A percentile compares a stretch with the other conserved stretches of the same genome.
Evolutionary conservation across 352 stramenopile species (phyloP).

Genomic region (Pythium phragmiticola): DNA sequence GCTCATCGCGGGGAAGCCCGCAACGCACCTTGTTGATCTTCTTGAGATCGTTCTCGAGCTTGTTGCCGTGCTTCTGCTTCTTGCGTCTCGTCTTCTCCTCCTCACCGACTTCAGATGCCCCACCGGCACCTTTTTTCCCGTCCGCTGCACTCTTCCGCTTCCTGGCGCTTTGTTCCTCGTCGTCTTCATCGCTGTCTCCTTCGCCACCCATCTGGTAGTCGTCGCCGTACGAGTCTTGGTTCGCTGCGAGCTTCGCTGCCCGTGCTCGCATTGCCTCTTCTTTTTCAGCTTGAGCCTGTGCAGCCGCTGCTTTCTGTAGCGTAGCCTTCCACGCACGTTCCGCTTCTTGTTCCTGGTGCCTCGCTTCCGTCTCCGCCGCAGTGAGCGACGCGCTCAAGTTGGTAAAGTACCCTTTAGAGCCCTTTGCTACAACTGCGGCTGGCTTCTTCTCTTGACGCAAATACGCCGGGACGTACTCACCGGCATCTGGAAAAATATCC

Average conservation of each 20-base stretch:
- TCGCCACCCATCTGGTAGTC: constrained; percentile 53
- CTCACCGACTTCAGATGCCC: constrained; percentile 10
- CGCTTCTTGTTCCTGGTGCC: constrained; percentile 41
- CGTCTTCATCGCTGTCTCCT: constrained; percentile 67
- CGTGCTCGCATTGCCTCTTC: constrained; percentile 41
- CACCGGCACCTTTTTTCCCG: constrained; percentile 12
- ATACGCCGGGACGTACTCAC: constrained; percentile 71
- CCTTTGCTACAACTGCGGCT: background rate
- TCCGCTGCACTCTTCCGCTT: constrained; percentile 33
- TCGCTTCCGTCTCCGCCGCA: constrained; percentile 43
- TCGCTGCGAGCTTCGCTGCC: constrained; percentile 34
- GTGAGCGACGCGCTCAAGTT: constrained; percentile 72
- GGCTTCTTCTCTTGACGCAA: constrained; percentile 31
- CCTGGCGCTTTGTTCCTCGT: constrained; percentile 37
- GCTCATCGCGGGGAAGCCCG: no score
- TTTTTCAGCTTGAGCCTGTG: constrained; percentile 41
- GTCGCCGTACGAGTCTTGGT: constrained; percentile 58
- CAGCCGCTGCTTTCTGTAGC: constrained; percentile 51
- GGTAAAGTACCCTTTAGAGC: constrained; percentile 48
- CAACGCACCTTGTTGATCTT: constrained; percentile 69
- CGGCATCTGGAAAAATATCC: constrained; percentile 75
- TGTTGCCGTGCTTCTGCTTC: constrained; percentile 68
- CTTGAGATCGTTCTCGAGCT: constrained; percentile 62
- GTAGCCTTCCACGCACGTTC: constrained; percentile 59
- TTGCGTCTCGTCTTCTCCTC: constrained; percentile 40